Conservation (phyloP, 106 monocot species). For the Acorus calamus region DNA sequence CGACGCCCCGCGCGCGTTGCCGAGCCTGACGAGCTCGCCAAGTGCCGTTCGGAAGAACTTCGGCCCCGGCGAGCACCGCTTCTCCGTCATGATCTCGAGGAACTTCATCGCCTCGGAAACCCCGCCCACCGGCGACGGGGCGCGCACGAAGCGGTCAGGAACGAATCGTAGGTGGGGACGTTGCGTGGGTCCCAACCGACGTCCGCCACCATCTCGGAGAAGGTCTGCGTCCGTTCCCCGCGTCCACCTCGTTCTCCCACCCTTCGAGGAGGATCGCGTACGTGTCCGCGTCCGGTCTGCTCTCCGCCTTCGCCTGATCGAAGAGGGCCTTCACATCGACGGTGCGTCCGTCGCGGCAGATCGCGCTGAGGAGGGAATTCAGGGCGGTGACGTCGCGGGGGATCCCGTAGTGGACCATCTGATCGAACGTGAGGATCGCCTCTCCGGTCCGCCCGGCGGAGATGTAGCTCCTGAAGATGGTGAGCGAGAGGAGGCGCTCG, state of each 20-base stretch:
- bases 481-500: constrained; percentile 45
- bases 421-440: constrained; percentile 36
- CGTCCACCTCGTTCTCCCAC: constrained; percentile 50
- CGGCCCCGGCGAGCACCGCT: constrained; percentile 44
- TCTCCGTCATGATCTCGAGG: constrained; percentile 19
- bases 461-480: constrained; percentile 60
- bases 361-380: constrained; percentile 63
- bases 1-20: constrained; percentile 19
- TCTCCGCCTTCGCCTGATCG: neutral
- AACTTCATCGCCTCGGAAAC: constrained; percentile 26
- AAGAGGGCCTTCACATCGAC: constrained; percentile 19
- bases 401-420: constrained; percentile 33
- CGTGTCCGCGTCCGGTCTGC: constrained; percentile 49
- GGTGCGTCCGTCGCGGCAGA: constrained; percentile 41
- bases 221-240: constrained; percentile 12
- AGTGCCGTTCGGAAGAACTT: constrained; percentile 55
- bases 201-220: constrained; percentile 44
- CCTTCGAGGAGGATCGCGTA: constrained; percentile 83
- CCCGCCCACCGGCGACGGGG: neutral
- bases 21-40: constrained; percentile 6
- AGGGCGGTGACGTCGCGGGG: constrained; percentile 41
- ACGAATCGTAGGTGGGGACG: constrained; percentile 62
- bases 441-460: constrained; percentile 29
- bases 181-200: constrained; percentile 50
- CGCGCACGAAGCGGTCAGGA: constrained; percentile 32